These are phyloP conservation scores for Mycena rosella DNA, from an alignment of 768 basidiomycete species.

Conservation along the genomic window DNA sequence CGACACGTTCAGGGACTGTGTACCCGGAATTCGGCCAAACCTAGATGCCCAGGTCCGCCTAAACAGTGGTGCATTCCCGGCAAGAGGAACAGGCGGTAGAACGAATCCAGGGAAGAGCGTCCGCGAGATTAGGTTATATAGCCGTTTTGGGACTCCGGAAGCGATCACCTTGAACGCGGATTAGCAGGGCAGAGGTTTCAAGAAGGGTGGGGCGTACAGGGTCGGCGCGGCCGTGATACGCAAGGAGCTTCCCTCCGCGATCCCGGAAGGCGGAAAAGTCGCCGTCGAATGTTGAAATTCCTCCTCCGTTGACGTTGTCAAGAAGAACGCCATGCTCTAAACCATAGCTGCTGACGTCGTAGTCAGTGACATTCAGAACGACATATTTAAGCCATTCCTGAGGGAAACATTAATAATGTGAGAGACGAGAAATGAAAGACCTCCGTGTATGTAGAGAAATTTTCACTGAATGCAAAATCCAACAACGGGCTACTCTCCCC, in stretches of 20 bases:
- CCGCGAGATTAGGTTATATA: constrained; percentile 36
- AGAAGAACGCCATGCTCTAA: background rate
- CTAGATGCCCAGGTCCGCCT: constrained; percentile 29
- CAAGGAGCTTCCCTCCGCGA: constrained; percentile 41
- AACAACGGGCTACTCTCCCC: constrained; percentile 9
- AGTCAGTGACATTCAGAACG: constrained; percentile 20
- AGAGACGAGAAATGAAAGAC: background rate
- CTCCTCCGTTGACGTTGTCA: constrained; percentile 16
- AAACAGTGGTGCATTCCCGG: constrained; percentile 43
- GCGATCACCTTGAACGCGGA: constrained; percentile 34
- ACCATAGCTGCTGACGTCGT: constrained; percentile 20
- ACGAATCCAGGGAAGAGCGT: constrained; percentile 34
- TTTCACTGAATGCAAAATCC: background rate
- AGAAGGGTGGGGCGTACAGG: background rate
- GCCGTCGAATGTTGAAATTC: constrained; percentile 30
- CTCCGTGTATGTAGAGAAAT: constrained; percentile 1
- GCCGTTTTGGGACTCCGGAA: constrained; percentile 33
- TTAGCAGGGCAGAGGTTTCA: background rate
- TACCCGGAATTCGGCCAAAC: constrained; percentile 26
- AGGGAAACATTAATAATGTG: background rate
- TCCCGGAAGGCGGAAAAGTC: constrained; percentile 36
- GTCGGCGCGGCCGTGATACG: constrained; percentile 38
- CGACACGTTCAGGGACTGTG: background rate
- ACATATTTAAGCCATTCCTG: constrained; percentile 31
- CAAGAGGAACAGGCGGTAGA: constrained; percentile 42